A percentile compares a stretch with the other conserved stretches of the same genome.
Conservation (phyloP, 2,329 filamentous ascomycete species). For the Cercospora sojina region DNA sequence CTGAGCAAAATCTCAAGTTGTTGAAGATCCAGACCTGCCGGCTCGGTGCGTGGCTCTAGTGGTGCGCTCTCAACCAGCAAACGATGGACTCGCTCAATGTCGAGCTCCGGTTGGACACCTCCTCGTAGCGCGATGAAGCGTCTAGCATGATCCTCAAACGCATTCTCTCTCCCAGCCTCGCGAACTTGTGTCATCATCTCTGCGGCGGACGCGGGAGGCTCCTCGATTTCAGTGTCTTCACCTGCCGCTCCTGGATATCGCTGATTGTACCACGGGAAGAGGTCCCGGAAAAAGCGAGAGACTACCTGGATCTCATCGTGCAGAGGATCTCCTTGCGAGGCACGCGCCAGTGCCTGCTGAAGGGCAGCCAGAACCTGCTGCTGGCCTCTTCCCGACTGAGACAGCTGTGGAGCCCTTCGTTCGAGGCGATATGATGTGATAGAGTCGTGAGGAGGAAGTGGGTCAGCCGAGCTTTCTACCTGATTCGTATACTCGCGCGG, state of each 20-base stretch:
- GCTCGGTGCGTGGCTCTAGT: neutral
- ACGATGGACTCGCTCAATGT: neutral
- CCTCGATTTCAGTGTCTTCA: neutral
- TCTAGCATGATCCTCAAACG: conserved; percentile 9
- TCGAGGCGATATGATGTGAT: conserved; percentile 19
- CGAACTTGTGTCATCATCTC: conserved; percentile 33
- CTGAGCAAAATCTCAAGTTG: neutral
- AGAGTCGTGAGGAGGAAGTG: conserved; percentile 65
- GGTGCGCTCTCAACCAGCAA: neutral
- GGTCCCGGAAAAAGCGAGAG: conserved; percentile 32
- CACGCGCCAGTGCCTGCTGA: neutral
- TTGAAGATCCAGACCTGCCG: neutral
- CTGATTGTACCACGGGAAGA: conserved; percentile 34
- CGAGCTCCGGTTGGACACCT: conserved; percentile 6
- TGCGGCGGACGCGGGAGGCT: conserved; percentile 28
- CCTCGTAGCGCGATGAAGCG: conserved; percentile 12
- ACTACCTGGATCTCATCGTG: conserved; percentile 31
- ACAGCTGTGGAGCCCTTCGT: neutral
- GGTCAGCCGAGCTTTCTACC: conserved; percentile 75
- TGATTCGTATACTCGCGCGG: conserved; percentile 64
- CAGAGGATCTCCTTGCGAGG: neutral
- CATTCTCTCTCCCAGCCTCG: conserved; percentile 27
- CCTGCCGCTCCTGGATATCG: conserved; percentile 9
- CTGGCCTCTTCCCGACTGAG: neutral
- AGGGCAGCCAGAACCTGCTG: conserved; percentile 2